Evolutionary conservation across 1,284 basidiomycete genomes (phyloP).

Genomic region (Amylostereum areolatum): DNA sequence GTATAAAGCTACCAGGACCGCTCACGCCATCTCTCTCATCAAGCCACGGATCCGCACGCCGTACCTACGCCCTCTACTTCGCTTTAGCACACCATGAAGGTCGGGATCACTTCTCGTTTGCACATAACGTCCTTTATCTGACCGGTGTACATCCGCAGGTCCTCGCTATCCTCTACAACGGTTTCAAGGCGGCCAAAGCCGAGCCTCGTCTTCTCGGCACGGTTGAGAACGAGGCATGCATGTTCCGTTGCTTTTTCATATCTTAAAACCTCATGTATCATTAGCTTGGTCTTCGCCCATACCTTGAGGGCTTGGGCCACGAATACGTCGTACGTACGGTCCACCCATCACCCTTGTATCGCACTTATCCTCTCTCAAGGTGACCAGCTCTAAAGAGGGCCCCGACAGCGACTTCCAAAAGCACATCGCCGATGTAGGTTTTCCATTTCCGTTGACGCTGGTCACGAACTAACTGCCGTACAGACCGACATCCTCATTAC

Average conservation of each 20-base stretch:
- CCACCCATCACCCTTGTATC: neutral
- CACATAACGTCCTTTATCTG: neutral
- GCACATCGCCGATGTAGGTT: slow-evolving; percentile 29
- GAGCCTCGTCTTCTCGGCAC: slow-evolving; percentile 50
- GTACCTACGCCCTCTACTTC: neutral
- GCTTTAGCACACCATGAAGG: neutral
- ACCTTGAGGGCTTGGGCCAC: slow-evolving; percentile 42
- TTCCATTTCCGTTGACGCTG: neutral
- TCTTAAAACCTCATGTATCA: neutral
- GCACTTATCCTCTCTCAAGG: slow-evolving; percentile 17
- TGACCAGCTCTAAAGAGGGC: slow-evolving; percentile 50
- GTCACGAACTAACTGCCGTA: slow-evolving; percentile 1
- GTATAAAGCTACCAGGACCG: neutral
- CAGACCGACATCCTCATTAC: slow-evolving; percentile 29
- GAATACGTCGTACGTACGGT: slow-evolving; percentile 26
- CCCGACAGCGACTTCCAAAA: slow-evolving; percentile 45
- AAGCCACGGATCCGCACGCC: neutral
- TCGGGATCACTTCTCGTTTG: neutral
- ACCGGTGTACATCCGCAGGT: slow-evolving; percentile 24
- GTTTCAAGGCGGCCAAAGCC: slow-evolving; percentile 37
- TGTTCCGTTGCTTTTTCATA: neutral
- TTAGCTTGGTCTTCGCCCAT: slow-evolving; percentile 34
- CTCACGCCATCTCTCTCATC: neutral
- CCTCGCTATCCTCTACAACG: slow-evolving; percentile 36
- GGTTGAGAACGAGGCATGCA: slow-evolving; percentile 40